Evolutionary conservation across 2,329 filamentous ascomycete genomes (phyloP).

Genomic region (Lasiodiplodia citricola): DNA sequence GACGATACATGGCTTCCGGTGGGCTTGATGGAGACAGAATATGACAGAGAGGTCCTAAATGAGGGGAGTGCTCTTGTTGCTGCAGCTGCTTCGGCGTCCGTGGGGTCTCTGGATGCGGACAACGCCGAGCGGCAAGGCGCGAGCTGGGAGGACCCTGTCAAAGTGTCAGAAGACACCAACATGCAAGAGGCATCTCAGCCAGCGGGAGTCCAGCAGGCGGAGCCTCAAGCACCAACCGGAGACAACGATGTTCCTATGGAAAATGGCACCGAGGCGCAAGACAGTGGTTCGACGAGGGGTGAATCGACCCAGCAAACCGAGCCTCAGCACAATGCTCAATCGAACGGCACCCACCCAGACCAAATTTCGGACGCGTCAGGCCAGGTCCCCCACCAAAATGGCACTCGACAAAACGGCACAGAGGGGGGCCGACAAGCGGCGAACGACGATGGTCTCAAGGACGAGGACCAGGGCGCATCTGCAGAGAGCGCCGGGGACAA

Average conservation of each 20-base stretch:
- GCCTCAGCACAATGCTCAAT: neutral
- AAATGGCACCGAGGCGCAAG: neutral
- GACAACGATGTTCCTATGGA: slow-evolving; percentile 18
- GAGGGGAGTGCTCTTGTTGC: neutral
- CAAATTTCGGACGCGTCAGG: neutral
- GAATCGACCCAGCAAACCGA: neutral
- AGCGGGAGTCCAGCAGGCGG: neutral
- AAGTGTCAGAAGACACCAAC: neutral
- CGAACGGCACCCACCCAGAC: neutral
- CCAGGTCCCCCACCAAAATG: neutral
- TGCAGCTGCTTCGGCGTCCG: slow-evolving; percentile 2
- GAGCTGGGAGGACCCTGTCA: slow-evolving; percentile 19
- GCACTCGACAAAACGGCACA: neutral
- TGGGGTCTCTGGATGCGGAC: slow-evolving; percentile 16
- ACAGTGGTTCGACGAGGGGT: neutral
- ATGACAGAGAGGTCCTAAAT: slow-evolving; percentile 55
- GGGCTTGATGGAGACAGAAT: slow-evolving; percentile 56
- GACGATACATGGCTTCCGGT: slow-evolving; percentile 71
- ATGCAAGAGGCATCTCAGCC: neutral
- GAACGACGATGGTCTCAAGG: slow-evolving; percentile 11
- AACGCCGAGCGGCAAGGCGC: neutral
- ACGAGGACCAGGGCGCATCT: neutral
- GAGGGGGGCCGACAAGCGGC: neutral
- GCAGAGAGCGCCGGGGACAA: slow-evolving; percentile 5
- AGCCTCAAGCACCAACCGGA: neutral